Evolutionary conservation across 116 monocot species (phyloP).

Genomic region (Papilionanthe hybrid): DNA sequence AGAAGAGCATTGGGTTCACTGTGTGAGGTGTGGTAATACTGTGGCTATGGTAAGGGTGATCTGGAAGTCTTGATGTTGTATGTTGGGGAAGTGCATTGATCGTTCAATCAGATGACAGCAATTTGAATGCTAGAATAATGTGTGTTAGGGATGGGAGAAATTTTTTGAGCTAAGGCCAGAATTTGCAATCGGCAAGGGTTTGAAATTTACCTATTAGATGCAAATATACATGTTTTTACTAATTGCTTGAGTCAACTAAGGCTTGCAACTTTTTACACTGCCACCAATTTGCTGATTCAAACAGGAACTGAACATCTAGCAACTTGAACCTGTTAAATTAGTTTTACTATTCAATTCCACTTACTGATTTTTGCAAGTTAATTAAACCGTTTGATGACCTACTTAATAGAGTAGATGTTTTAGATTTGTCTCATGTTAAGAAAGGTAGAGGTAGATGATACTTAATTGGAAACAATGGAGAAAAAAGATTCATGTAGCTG

Average conservation of each 20-base stretch:
- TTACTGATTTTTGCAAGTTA: neutral
- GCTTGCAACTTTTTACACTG: neutral
- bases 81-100: neutral
- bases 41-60: neutral
- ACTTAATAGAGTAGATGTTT: too few relatives aligned
- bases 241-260: neutral
- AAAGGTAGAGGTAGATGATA: too few relatives aligned
- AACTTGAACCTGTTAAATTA: neutral
- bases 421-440: too few relatives aligned
- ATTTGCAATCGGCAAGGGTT: too few relatives aligned
- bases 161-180: neutral
- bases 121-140: neutral
- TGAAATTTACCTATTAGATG: neutral
- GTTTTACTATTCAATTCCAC: neutral
- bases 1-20: neutral
- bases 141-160: neutral
- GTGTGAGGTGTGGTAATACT: neutral
- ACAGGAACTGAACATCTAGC: neutral
- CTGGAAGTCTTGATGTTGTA: neutral
- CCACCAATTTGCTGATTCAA: neutral
- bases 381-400: neutral
- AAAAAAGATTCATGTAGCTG: too few relatives aligned
- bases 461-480: too few relatives aligned
- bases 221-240: neutral
- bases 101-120: neutral